Base-by-base conservation (phyloP, 208 protist genomes). In the Angomonas deanei region DNA sequence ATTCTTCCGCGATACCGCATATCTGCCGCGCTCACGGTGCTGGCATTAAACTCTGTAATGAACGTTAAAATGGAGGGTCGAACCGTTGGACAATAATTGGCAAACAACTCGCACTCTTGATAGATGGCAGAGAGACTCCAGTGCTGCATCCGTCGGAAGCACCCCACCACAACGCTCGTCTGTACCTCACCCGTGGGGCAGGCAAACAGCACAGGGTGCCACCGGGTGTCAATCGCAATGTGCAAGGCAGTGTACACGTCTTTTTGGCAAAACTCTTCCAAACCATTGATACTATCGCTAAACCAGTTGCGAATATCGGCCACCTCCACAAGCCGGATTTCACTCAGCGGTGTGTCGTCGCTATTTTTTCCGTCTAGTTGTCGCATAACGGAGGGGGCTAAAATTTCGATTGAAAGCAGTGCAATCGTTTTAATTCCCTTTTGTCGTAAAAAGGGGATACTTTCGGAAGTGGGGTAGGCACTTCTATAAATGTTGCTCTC, bases 181-280 rank as follows among this genome's bases (percentile, higher is more conserved):
- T 94, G 81, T 13, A 96, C 61, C 48, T 96, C 83, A 24, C 93
- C 93, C 1, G 81, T 89, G 10, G 89, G 84, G 48, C 89, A 96
- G 13, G 78, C 61, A 24, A 97, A 84, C 39, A 97, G 82, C 26
- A 97, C 70, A n/a, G 93, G 93, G 73, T 97, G 83, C 69, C 79
- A 89, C 27, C 80, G 72, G 21, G 68, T 62, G 53, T 96, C 76
- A 23, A 97, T 74, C 8, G 91, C 82, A 34, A 93, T 74, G 64
- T 93, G 83, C 15, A 97, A 55, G 0, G 89, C 89, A 3, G 73
- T 74, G 10, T 80, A 70, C 3, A 96, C 78, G 46, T 88, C 77
- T 5, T 66, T 72, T 19, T 88, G 72, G 61, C 74, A 80, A 54
- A 96, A 91, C 64, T 92, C 89, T 21, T 88, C 78, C 26, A 70